A percentile compares a stretch with the other conserved stretches of the same genome.
Conservation (phyloP, 495 filamentous ascomycete genomes). For the Staphylotrichum longicolle region DNA sequence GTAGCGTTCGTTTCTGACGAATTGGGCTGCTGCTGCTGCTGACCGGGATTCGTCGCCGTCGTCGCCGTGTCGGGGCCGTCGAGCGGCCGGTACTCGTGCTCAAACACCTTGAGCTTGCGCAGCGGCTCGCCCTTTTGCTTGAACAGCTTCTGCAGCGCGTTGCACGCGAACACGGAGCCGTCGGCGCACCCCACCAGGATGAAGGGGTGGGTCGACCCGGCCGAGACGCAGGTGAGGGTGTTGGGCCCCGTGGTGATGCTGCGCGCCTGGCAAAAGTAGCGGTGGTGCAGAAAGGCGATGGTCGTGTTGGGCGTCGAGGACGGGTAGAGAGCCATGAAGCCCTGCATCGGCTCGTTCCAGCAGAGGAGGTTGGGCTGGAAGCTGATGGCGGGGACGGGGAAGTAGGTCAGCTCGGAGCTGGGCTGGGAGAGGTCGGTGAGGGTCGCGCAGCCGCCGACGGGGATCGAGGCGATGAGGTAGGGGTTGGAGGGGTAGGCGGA, state of each 20-base stretch:
- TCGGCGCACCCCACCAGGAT: slow-evolving; percentile 45
- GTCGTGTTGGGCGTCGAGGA: slow-evolving; percentile 47
- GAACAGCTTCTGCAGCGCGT: slow-evolving; percentile 47
- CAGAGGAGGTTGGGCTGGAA: slow-evolving; percentile 48
- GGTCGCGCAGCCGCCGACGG: slow-evolving; percentile 46
- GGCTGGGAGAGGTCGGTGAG: slow-evolving; percentile 47
- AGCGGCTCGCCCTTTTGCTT: slow-evolving; percentile 43
- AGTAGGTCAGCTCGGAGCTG: slow-evolving; percentile 46
- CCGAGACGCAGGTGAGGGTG: slow-evolving; percentile 43
- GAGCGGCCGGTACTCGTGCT: slow-evolving; percentile 44
- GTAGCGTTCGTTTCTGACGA: too few species aligned
- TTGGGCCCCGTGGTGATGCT: slow-evolving; percentile 47
- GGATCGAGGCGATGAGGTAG: slow-evolving; percentile 45
- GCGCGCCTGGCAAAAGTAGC: slow-evolving; percentile 46
- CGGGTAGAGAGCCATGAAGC: slow-evolving; percentile 47
- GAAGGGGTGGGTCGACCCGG: slow-evolving; percentile 45
- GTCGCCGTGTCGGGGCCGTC: background rate
- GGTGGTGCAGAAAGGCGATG: slow-evolving; percentile 45
- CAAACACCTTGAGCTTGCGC: slow-evolving; percentile 46
- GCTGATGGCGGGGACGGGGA: slow-evolving; percentile 43
- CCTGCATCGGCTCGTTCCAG: slow-evolving; percentile 48
- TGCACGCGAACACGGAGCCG: slow-evolving; percentile 46
- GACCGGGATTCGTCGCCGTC: background rate
- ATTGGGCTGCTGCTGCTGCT: background rate
- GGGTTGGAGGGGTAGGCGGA: slow-evolving; percentile 49